Base-by-base conservation (phyloP, 2,329 filamentous ascomycete genomes). In the Alternaria consortialis region DNA sequence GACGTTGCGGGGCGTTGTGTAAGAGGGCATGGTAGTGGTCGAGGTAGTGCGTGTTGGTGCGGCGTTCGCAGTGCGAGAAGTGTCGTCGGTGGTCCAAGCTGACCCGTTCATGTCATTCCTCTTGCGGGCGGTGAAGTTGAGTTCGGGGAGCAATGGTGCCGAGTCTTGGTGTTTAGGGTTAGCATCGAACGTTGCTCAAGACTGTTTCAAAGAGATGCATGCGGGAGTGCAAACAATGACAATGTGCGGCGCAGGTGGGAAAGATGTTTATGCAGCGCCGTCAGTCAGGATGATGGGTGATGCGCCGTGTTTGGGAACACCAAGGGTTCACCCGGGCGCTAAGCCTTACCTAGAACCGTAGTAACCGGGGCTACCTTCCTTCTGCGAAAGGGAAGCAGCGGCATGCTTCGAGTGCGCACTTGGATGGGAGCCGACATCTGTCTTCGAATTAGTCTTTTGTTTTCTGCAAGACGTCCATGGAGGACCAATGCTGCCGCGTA, bases 91-190 rank as follows among this genome's bases (percentile, higher is more conserved):
- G 62, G 57, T 58, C 40, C 60, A 53, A 36, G 54, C 32, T 42
- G 64, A 59, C 52, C 65, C 69, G 72, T 72, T 76, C 72, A 76
- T 76, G 70, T 74, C 72, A 75, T 71, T 55, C 56, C 68, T 60
- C 51, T 65, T 62, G 46, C 25, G 36, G 27, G 60, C 46, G 59
- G 40, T 55, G 61, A 73, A 66, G 53, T 63, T 57, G 60, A 72
- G 59, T 44, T 69, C 62, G 60, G 66, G 66, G 37, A 72, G 63
- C 53, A 55, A 54, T 25, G 71, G 70, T 29, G 68, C 71, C 67
- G 68, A 34, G 32, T 51, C 42, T 34, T 53, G 44, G 48, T 51
- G 48, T 40, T 44, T 23, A 12, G 34, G 34, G 56, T 70, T 56
- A 70, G 71, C 68, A 69, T 71, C 61, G 64, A 70, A 64, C 44